phyloP scores from a whole-genome alignment of 108 stramenopile genomes.

The Schizochytrium sp. region DNA sequence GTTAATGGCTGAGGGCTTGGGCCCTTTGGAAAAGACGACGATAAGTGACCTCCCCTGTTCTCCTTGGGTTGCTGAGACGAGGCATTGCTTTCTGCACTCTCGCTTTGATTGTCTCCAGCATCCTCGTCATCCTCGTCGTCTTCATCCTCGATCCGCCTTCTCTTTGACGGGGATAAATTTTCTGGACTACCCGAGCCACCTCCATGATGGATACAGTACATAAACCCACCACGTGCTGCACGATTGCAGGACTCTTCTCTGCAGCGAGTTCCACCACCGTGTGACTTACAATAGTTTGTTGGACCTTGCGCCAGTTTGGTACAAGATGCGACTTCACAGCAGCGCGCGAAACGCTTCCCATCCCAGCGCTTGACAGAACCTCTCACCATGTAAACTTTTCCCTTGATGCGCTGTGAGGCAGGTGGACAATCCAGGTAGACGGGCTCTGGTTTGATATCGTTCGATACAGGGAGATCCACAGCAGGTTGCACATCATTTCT shows the following conservation, averaged over 20 bases:
- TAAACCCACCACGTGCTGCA: slow-evolving; percentile 10
- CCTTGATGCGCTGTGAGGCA: neutral
- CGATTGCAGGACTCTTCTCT: neutral
- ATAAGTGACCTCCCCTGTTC: neutral
- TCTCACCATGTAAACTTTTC: slow-evolving; percentile 15
- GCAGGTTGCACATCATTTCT: neutral
- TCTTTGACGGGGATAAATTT: neutral
- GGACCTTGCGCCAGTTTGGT: slow-evolving; percentile 49
- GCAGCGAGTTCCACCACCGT: slow-evolving; percentile 42
- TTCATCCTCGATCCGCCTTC: neutral
- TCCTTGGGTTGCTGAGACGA: neutral
- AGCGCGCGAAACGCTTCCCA: slow-evolving; percentile 51
- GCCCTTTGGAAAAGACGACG: too few relatives aligned
- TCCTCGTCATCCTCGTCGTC: neutral
- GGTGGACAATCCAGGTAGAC: slow-evolving; percentile 39
- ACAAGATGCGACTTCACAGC: slow-evolving; percentile 12
- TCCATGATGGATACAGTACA: slow-evolving; percentile 39
- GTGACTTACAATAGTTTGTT: slow-evolving; percentile 21
- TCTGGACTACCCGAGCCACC: neutral
- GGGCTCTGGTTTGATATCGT: slow-evolving; percentile 47
- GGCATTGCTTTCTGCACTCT: neutral
- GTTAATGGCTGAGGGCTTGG: too few relatives aligned
- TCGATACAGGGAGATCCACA: slow-evolving; percentile 17
- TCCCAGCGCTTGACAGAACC: slow-evolving; percentile 56
- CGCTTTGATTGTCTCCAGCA: neutral